A percentile compares a stretch with the other conserved stretches of the same genome.
Evolutionary conservation across 2,329 filamentous ascomycete species (phyloP).

Genomic region (Epicoccum nigrum): DNA sequence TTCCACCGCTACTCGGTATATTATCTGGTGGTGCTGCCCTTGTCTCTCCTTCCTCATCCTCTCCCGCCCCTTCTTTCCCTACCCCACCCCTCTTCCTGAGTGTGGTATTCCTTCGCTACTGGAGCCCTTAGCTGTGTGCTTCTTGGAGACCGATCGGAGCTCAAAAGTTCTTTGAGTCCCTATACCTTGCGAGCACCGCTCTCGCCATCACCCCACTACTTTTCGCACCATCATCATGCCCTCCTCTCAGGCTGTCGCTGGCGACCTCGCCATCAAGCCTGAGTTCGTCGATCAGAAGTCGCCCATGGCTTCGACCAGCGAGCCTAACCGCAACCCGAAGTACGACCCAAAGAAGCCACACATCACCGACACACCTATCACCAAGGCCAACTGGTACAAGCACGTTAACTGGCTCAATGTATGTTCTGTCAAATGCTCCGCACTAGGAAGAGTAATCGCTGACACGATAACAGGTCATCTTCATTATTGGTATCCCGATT

Average conservation of each 20-base stretch:
- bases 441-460: conserved; percentile 5
- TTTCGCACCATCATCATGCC: conserved; percentile 50
- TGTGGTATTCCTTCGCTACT: conserved; percentile 21
- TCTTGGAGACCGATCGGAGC: conserved; percentile 17
- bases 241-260: conserved; percentile 57
- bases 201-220: conserved; percentile 22
- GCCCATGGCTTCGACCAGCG: conserved; percentile 55
- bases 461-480: conserved; percentile 67
- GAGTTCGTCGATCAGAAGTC: conserved; percentile 54
- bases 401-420: conserved; percentile 96
- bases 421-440: conserved; percentile 28
- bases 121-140: conserved; percentile 26
- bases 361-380: conserved; percentile 83
- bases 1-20: conserved; percentile 39
- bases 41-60: conserved; percentile 20
- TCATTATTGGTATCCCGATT: conserved; percentile 80
- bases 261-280: conserved; percentile 57
- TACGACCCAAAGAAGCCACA: conserved; percentile 76
- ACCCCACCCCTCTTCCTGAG: conserved; percentile 27
- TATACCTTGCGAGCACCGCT: conserved; percentile 24
- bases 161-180: conserved; percentile 9
- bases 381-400: conserved; percentile 83
- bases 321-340: conserved; percentile 58
- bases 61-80: conserved; percentile 17
- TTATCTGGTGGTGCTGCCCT: conserved; percentile 22